These are phyloP conservation scores for Picochlorum sp. DNA, from an alignment of 139 green algal species.

Conservation along the genomic window DNA sequence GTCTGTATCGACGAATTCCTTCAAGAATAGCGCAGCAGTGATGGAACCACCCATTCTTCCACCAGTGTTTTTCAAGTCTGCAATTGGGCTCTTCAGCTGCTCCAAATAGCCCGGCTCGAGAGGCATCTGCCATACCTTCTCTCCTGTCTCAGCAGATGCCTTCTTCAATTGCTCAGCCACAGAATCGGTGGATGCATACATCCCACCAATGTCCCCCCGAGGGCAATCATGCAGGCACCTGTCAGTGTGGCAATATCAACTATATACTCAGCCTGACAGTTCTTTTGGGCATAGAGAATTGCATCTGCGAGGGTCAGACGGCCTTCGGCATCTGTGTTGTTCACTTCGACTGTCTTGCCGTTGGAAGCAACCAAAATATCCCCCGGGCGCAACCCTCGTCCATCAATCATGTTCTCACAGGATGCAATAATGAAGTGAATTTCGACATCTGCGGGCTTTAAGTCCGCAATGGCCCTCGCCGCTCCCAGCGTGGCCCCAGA, in stretches of 20 bases:
- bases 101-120: slow-evolving; percentile 84
- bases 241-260: slow-evolving; percentile 96
- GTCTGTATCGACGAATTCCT: slow-evolving; percentile 66
- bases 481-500: slow-evolving; percentile 70
- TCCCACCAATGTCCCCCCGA: slow-evolving; percentile 60
- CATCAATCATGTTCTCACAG: slow-evolving; percentile 98
- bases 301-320: slow-evolving; percentile 90
- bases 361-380: slow-evolving; percentile 89
- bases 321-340: slow-evolving; percentile 67
- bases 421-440: slow-evolving; percentile 92
- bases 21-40: slow-evolving; percentile 89
- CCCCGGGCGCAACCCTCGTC: slow-evolving; percentile 74
- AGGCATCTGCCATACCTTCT: slow-evolving; percentile 92
- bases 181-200: slow-evolving; percentile 48
- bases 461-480: slow-evolving; percentile 53
- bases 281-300: slow-evolving; percentile 82
- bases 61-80: slow-evolving; percentile 73
- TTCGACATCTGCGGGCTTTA: slow-evolving; percentile 61
- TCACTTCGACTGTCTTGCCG: slow-evolving; percentile 83
- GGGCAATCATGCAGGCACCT: slow-evolving; percentile 85
- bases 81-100: slow-evolving; percentile 48
- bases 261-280: slow-evolving; percentile 45
- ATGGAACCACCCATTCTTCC: slow-evolving; percentile 69
- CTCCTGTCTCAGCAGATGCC: slow-evolving; percentile 45
- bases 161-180: slow-evolving; percentile 36